Conservation (phyloP, 2,329 filamentous ascomycete species). For the Gliomastix tumulicola region DNA sequence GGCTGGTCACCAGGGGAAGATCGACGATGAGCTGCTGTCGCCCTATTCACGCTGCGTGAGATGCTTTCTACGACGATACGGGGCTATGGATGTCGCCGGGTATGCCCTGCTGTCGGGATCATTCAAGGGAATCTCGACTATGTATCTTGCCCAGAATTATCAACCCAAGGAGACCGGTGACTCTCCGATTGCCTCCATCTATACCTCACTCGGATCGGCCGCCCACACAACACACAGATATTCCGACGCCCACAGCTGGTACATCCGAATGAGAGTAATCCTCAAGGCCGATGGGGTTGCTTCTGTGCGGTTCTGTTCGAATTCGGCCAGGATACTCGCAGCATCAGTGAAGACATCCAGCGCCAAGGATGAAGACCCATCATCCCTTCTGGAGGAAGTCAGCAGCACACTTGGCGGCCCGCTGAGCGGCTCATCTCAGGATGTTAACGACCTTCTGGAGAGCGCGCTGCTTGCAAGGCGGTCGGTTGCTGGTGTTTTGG, state of each 20-base stretch:
- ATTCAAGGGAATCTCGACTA: slow-evolving; percentile 20
- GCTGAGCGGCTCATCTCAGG: slow-evolving; percentile 49
- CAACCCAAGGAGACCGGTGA: slow-evolving; percentile 26
- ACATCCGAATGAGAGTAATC: slow-evolving; percentile 33
- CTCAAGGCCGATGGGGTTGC: slow-evolving; percentile 33
- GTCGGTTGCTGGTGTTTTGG: slow-evolving; percentile 41
- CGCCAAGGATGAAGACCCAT: slow-evolving; percentile 28
- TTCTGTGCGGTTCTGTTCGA: slow-evolving; percentile 40
- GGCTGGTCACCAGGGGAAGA: slow-evolving; percentile 49
- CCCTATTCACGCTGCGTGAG: slow-evolving; percentile 57
- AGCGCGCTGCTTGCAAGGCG: slow-evolving; percentile 50
- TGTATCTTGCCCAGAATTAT: slow-evolving; percentile 24
- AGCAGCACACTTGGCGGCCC: slow-evolving; percentile 49
- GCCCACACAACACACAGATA: slow-evolving; percentile 36
- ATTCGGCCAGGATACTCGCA: slow-evolving; percentile 48
- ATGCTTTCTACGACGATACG: slow-evolving; percentile 50
- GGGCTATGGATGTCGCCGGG: slow-evolving; percentile 26
- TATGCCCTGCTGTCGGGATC: slow-evolving; percentile 23
- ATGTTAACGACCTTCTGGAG: slow-evolving; percentile 54
- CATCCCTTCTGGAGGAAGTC: slow-evolving; percentile 38
- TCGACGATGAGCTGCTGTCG: slow-evolving; percentile 57
- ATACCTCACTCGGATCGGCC: slow-evolving; percentile 45
- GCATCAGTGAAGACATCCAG: slow-evolving; percentile 41
- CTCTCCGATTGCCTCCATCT: slow-evolving; percentile 37
- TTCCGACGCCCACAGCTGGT: slow-evolving; percentile 50